Percentiles rank a stretch among this genome's conserved stretches.
phyloP scores from a whole-genome alignment of 257 asterid genomes.

The Solanum pennellii region DNA sequence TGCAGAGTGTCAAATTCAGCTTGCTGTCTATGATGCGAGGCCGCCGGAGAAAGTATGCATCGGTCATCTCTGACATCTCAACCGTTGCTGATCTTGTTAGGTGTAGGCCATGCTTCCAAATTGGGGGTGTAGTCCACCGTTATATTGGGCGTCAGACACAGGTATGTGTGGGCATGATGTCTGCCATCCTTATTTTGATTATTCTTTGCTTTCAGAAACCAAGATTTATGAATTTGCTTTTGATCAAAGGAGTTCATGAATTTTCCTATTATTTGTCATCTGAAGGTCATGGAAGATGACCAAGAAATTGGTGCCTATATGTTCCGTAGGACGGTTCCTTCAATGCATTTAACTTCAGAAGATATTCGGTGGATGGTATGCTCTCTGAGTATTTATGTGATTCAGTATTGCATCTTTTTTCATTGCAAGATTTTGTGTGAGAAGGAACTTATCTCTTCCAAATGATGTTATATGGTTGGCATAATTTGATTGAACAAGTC shows the following conservation, averaged over 20 bases:
- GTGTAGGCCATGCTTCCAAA: constrained; percentile 80
- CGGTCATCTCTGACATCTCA: constrained; percentile 52
- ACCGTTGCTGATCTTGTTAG: constrained; percentile 80
- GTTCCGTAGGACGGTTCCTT: constrained; percentile 99
- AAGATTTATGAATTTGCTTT: background rate
- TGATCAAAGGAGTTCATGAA: background rate
- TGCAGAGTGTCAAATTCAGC: constrained; percentile 80
- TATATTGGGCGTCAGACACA: constrained; percentile 98
- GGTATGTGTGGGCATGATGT: constrained; percentile 19
- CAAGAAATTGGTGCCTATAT: constrained; percentile 93
- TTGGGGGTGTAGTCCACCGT: constrained; percentile 96
- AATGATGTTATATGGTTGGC: background rate
- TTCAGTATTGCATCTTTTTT: background rate
- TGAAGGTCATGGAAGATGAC: constrained; percentile 98
- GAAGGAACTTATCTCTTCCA: background rate
- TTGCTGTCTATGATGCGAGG: constrained; percentile 71
- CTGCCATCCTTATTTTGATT: background rate
- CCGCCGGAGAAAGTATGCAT: constrained; percentile 62
- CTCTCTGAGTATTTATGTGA: background rate
- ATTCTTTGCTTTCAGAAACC: constrained; percentile 2
- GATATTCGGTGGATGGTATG: constrained; percentile 95
- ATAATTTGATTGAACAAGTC: background rate
- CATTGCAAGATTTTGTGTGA: background rate
- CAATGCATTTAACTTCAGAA: constrained; percentile 70
- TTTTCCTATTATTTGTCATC: constrained; percentile 1